Percentiles rank a stretch among this genome's conserved stretches.
These are phyloP conservation scores for Blattamonas nauphoetae DNA, from an alignment of 78 protist species.

Conservation along the genomic window DNA sequence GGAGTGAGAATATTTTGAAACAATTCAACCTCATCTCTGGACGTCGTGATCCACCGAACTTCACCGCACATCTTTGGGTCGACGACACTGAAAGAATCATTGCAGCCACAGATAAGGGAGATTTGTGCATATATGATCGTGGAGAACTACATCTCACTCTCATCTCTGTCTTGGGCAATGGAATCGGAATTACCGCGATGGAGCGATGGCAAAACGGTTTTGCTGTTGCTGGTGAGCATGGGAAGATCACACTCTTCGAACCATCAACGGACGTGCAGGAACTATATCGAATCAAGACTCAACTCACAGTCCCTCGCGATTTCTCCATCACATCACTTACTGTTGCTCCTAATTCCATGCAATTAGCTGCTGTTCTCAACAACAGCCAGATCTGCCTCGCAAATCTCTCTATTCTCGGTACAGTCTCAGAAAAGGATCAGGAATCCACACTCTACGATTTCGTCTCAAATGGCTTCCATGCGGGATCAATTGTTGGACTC, in stretches of 20 bases:
- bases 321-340: neutral
- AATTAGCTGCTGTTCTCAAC: neutral
- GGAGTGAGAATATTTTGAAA: neutral
- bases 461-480: neutral
- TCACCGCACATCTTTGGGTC: neutral
- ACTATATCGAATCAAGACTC: neutral
- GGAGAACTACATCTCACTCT: neutral
- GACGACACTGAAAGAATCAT: neutral
- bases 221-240: neutral
- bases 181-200: neutral
- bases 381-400: conserved; percentile 6
- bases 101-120: neutral
- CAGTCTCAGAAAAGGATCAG: neutral
- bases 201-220: neutral
- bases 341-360: neutral
- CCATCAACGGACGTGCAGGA: neutral
- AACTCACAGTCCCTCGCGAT: neutral
- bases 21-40: neutral
- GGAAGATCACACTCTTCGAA: neutral
- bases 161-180: neutral
- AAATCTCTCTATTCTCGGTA: neutral
- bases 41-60: neutral
- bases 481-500: neutral
- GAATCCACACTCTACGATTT: neutral
- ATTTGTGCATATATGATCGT: neutral